These are phyloP conservation scores for Spinacia oleracea DNA, from an alignment of 179 eudicot species.

Conservation along the genomic window DNA sequence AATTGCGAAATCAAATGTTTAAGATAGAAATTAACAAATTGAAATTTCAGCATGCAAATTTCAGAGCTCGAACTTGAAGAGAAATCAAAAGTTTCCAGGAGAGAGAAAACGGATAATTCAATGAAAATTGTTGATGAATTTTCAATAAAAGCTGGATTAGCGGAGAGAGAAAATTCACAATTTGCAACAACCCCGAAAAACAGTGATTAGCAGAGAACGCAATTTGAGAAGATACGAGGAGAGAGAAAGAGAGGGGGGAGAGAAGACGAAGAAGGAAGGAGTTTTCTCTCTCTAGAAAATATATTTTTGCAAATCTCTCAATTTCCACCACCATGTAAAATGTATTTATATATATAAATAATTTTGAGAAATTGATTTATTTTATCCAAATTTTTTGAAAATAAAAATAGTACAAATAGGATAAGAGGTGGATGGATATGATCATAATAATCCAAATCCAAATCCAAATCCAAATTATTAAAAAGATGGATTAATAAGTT, in stretches of 20 bases:
- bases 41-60: not conserved
- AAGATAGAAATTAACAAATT: not conserved
- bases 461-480: not conserved
- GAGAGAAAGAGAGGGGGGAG: not conserved
- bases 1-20: not conserved
- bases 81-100: constrained; percentile 11
- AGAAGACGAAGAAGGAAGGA: not conserved
- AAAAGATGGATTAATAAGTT: not conserved
- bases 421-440: not conserved
- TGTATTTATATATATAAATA: not conserved
- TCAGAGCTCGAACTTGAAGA: not conserved
- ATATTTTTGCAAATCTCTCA: not conserved
- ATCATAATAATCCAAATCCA: not conserved
- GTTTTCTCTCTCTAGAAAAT: constrained; percentile 21
- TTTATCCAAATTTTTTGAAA: not conserved
- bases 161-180: constrained; percentile 18
- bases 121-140: constrained; percentile 10
- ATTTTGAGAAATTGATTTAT: not conserved
- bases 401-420: not conserved
- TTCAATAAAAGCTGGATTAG: constrained; percentile 15
- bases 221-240: constrained; percentile 5
- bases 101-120: constrained; percentile 3
- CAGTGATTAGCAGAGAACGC: constrained; percentile 24
- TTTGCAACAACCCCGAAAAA: constrained; percentile 23
- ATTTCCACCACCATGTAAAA: not conserved